phyloP scores from a whole-genome alignment of 345 rosid genomes.

The Linum trigynum region DNA sequence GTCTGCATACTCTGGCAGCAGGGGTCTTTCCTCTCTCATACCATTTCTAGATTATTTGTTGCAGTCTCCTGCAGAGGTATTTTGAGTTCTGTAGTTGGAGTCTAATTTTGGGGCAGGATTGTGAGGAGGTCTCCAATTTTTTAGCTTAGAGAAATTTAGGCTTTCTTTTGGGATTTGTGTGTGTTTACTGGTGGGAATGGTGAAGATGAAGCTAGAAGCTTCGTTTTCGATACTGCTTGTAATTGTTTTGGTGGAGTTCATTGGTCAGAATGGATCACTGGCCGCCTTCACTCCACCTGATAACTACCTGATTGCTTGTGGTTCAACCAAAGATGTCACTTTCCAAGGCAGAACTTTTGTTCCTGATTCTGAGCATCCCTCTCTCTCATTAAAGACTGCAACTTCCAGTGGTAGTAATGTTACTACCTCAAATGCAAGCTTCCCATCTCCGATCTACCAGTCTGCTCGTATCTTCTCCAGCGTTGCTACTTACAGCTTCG shows the following conservation, averaged over 20 bases:
- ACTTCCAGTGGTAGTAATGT: slow-evolving; percentile 22
- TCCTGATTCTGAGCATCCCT: slow-evolving; percentile 59
- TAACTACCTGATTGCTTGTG: slow-evolving; percentile 77
- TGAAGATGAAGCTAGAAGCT: slow-evolving; percentile 36
- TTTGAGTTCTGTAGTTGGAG: background rate
- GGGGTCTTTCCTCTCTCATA: slow-evolving; percentile 9
- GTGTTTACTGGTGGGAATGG: slow-evolving; percentile 9
- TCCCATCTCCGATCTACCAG: slow-evolving; percentile 51
- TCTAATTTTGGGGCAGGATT: background rate
- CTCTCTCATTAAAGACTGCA: slow-evolving; percentile 45
- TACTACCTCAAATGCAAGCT: slow-evolving; percentile 38
- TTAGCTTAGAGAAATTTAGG: no score
- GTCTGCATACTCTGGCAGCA: background rate
- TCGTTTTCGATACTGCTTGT: slow-evolving; percentile 24
- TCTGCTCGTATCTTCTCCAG: slow-evolving; percentile 74
- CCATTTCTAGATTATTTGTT: background rate
- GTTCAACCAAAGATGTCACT: slow-evolving; percentile 59
- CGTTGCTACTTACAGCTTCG: slow-evolving; percentile 60
- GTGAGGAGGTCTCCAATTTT: no score
- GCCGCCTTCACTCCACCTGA: slow-evolving; percentile 61
- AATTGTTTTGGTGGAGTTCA: slow-evolving; percentile 30
- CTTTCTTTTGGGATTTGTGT: background rate
- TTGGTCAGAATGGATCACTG: slow-evolving; percentile 24
- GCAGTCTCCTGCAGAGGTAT: background rate
- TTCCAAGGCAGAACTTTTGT: slow-evolving; percentile 66